Base-by-base conservation (phyloP, 1,284 basidiomycete species). In the Tausonia pullulans region DNA sequence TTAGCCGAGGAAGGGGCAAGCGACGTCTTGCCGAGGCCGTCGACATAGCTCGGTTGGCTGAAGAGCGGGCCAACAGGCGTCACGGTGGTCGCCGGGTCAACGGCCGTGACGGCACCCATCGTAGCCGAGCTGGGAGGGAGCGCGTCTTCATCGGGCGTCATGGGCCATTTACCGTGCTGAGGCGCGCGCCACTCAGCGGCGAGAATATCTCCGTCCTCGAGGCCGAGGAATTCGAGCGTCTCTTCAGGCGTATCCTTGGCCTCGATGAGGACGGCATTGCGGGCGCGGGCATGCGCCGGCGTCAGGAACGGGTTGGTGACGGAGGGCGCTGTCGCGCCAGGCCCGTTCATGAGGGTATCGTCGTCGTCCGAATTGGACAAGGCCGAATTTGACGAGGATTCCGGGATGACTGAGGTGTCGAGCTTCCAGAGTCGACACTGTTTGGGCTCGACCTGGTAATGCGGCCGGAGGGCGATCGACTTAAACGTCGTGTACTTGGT, bases 401-500 rank as follows among this genome's bases (percentile, higher is more conserved):
- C 27, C 8, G 44, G 40, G 7, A 58, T 9, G 55, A 58, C 44
- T 8, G 49, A 9, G 43, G 45, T 9, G 49, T 58, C 51, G n/a
- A 64, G 58, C 39, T 60, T 64, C 64, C 64, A 66, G 39, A 62
- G 27, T 7, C 64, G 60, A 49, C 45, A 53, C 39, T 59, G 44
- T 11, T 9, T 43, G n/a, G 61, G 61, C 14, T 16, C 44, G 54
- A 53, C n/a, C 4, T 40, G 9, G 10, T 16, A 49, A 45, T 14
- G 10, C 5, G 6, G 14, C 1, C 53, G 61, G 61, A 40, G 27
- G 16, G 16, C 41, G 40, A 14, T 5, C 7, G 50, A 6, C 45
- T 41, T 46, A 50, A 65, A 48, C 5, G 53, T 9, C 8, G 2
- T 45, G 54, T 49, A 66, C n/a, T 58, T 50, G 10, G 54, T 51